Conservation (phyloP, 768 basidiomycete genomes). For the Tylopilus subfusipes region DNA sequence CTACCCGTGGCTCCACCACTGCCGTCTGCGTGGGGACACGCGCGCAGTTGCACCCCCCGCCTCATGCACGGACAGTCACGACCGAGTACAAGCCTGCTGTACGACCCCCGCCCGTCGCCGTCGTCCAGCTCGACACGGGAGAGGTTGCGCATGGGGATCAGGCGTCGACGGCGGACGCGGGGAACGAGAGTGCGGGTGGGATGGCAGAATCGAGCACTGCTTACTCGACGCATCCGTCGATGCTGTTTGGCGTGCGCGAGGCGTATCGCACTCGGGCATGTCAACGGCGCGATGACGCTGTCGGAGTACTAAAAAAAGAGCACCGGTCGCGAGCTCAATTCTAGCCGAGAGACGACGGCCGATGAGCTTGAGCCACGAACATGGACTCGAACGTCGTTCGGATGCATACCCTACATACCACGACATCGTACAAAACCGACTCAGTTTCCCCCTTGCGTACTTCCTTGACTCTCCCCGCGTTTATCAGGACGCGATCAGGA, state of each 20-base stretch:
- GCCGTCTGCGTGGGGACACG: constrained; percentile 37
- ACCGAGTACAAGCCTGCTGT: constrained; percentile 41
- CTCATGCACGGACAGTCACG: background rate
- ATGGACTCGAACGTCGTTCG: background rate
- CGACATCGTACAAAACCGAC: background rate
- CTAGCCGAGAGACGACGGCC: too few relatives aligned
- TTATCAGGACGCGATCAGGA: constrained; percentile 47
- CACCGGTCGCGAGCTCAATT: too few relatives aligned
- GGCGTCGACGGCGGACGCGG: background rate
- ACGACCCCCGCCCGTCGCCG: constrained; percentile 35
- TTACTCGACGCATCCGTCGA: constrained; percentile 14
- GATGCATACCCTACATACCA: background rate
- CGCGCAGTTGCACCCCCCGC: background rate
- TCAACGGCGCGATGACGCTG: constrained; percentile 47
- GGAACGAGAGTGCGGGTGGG: background rate
- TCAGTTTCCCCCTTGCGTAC: background rate
- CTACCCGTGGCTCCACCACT: too few relatives aligned
- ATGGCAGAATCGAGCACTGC: background rate
- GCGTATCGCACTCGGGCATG: constrained; percentile 33
- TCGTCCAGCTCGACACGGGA: background rate
- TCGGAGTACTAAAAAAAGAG: constrained; percentile 40
- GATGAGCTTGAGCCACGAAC: too few relatives aligned
- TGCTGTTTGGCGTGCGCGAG: constrained; percentile 44
- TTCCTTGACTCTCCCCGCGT: background rate
- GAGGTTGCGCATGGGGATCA: background rate